These are phyloP conservation scores for Lepidium africanum DNA, from an alignment of 345 rosid genomes.

Conservation along the genomic window DNA sequence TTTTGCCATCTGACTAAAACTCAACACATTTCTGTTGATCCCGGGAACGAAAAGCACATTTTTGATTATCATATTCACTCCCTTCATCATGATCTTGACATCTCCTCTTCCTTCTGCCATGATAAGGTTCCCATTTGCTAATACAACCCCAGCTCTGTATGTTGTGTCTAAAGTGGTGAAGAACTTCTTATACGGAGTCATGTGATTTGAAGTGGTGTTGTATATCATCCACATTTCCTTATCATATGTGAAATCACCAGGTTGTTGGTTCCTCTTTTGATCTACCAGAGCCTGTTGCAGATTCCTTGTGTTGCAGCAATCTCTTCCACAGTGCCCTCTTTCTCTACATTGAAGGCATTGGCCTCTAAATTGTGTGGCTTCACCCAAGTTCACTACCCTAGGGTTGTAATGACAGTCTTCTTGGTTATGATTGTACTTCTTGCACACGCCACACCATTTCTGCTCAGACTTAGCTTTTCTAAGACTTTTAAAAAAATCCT, in stretches of 20 bases:
- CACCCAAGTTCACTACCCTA: not conserved
- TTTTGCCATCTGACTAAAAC: not conserved
- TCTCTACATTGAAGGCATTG: conserved; percentile 1
- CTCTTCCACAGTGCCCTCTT: not conserved
- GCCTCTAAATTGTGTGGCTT: not conserved
- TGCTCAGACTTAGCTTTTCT: conserved; percentile 1
- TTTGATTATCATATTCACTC: not conserved
- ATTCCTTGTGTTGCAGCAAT: not conserved
- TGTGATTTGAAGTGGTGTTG: not conserved
- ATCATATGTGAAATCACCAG: not conserved
- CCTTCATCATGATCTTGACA: not conserved
- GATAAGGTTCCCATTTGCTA: not conserved
- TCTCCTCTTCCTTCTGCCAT: conserved; percentile 9
- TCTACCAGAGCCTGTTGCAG: not conserved
- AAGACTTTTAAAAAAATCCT: not conserved
- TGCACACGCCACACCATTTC: conserved; percentile 11
- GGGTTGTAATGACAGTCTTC: not conserved
- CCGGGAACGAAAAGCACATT: conserved; percentile 4
- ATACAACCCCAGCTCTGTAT: not conserved
- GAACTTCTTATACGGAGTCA: conserved; percentile 12
- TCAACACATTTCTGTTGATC: conserved; percentile 5
- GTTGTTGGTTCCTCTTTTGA: not conserved
- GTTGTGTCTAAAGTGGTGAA: conserved; percentile 10
- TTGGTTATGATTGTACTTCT: conserved; percentile 1
- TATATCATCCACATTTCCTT: conserved; percentile 6